Percentiles rank a stretch among this genome's conserved stretches.
phyloP scores from a whole-genome alignment of 2,329 filamentous ascomycete genomes.

The Monilinia vaccinii-corymbosi region DNA sequence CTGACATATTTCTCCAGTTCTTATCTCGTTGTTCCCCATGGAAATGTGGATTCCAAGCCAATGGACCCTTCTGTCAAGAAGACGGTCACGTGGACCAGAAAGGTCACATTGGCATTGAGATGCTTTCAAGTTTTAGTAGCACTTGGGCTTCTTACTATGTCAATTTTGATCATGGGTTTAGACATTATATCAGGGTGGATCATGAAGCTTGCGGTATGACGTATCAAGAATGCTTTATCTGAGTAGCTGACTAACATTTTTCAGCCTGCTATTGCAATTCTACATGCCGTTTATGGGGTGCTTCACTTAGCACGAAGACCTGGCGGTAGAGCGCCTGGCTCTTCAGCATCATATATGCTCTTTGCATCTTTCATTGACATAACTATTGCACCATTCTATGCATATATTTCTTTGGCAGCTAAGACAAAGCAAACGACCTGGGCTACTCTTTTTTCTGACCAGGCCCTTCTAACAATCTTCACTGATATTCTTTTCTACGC shows the following conservation, averaged over 20 bases:
- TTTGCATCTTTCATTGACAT: slow-evolving; percentile 70
- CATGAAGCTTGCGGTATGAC: slow-evolving; percentile 62
- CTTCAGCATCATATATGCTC: slow-evolving; percentile 80
- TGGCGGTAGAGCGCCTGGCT: slow-evolving; percentile 63
- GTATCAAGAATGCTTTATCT: neutral
- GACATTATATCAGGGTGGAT: slow-evolving; percentile 62
- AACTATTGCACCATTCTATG: slow-evolving; percentile 44
- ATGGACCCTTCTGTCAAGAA: slow-evolving; percentile 64
- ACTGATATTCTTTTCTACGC: slow-evolving; percentile 60
- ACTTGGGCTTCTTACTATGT: slow-evolving; percentile 61
- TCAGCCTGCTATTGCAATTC: slow-evolving; percentile 65
- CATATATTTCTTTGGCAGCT: slow-evolving; percentile 42
- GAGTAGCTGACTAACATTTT: slow-evolving; percentile 18
- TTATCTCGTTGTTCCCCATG: slow-evolving; percentile 55
- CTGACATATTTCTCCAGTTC: slow-evolving; percentile 28
- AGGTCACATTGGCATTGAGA: slow-evolving; percentile 60
- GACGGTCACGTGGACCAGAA: slow-evolving; percentile 60
- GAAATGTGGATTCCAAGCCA: slow-evolving; percentile 49
- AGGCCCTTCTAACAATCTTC: slow-evolving; percentile 47
- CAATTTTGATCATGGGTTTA: slow-evolving; percentile 66
- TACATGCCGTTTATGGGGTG: slow-evolving; percentile 67
- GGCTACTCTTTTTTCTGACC: slow-evolving; percentile 56
- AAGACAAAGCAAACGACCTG: slow-evolving; percentile 40
- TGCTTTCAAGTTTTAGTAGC: slow-evolving; percentile 59
- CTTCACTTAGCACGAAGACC: slow-evolving; percentile 70